Percentiles rank a stretch among this genome's conserved stretches.
phyloP scores from a whole-genome alignment of 257 asterid species.

The Solanum commersonii region DNA sequence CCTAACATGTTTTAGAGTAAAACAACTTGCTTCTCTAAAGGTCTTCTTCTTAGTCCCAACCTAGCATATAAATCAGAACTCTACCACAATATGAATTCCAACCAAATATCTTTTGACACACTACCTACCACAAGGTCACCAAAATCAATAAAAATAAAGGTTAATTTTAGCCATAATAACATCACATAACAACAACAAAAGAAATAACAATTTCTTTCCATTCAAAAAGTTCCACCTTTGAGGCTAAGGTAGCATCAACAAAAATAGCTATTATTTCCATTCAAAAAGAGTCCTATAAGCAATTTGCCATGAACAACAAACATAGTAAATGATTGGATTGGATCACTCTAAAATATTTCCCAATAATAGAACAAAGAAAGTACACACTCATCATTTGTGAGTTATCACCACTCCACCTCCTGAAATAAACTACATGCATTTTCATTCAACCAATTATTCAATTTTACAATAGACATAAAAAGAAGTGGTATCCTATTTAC shows the following conservation, averaged over 20 bases:
- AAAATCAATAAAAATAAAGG: neutral
- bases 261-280: neutral
- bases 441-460: neutral
- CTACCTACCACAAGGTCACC: neutral
- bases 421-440: neutral
- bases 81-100: neutral
- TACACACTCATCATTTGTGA: neutral
- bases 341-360: neutral
- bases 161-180: neutral
- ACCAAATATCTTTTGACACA: neutral
- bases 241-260: neutral
- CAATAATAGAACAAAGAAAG: neutral
- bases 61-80: neutral
- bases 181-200: neutral
- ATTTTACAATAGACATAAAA: neutral
- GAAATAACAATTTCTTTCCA: neutral
- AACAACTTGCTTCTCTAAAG: neutral
- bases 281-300: neutral
- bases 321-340: neutral
- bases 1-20: neutral
- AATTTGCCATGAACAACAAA: neutral
- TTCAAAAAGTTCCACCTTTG: neutral
- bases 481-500: slow-evolving; percentile 1
- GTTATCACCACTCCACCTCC: neutral
- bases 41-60: neutral